Conservation (phyloP, 805 yeast species). For the Hanseniaspora singularis region DNA sequence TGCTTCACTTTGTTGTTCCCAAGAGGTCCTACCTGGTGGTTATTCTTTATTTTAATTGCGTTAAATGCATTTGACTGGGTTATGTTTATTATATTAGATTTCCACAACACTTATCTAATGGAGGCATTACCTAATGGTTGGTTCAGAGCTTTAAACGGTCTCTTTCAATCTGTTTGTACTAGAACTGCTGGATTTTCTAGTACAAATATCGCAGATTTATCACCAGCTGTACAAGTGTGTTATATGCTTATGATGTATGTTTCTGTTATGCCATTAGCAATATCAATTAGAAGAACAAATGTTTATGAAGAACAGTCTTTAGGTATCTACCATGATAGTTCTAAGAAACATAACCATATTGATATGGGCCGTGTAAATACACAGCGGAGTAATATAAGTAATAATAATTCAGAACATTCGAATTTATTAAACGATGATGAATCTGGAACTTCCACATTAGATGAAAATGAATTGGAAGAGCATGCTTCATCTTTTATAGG, state of each 20-base stretch:
- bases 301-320: constrained; percentile 95
- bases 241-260: constrained; percentile 97
- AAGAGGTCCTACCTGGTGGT: constrained; percentile 90
- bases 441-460: neutral
- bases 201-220: constrained; percentile 54
- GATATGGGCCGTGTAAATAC: neutral
- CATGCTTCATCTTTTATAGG: constrained; percentile 54
- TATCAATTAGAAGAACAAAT: constrained; percentile 89
- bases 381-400: neutral
- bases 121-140: constrained; percentile 4
- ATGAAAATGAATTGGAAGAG: constrained; percentile 24
- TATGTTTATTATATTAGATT: constrained; percentile 67
- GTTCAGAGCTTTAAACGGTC: constrained; percentile 63
- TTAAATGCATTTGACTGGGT: constrained; percentile 70
- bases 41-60: constrained; percentile 56
- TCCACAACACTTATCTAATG: constrained; percentile 43
- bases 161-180: constrained; percentile 82
- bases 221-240: constrained; percentile 86
- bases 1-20: constrained; percentile 91
- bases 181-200: constrained; percentile 88
- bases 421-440: constrained; percentile 1
- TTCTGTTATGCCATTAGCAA: constrained; percentile 90
- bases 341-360: constrained; percentile 8
- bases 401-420: neutral
- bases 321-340: constrained; percentile 41